Percentiles rank a stretch among this genome's conserved stretches.
Evolutionary conservation across 2,329 filamentous ascomycete species (phyloP).

Genomic region (Talaromyces sp.): DNA sequence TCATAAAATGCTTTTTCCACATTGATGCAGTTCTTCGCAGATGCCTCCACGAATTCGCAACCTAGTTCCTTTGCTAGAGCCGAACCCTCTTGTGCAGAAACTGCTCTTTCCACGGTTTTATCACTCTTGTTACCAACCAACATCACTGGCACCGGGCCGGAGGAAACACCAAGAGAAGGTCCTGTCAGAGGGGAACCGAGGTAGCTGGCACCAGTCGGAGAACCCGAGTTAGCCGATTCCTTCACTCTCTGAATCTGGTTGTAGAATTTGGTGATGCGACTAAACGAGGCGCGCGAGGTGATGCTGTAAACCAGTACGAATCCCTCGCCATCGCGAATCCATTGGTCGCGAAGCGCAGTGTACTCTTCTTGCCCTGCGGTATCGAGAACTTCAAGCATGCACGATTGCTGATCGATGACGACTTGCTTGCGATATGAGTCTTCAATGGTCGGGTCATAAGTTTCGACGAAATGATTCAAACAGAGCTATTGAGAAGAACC

Average conservation of each 20-base stretch:
- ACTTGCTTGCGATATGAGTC: slow-evolving; percentile 68
- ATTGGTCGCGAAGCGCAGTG: slow-evolving; percentile 92
- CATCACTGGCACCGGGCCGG: slow-evolving; percentile 84
- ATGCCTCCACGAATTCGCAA: slow-evolving; percentile 95
- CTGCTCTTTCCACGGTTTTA: slow-evolving; percentile 89
- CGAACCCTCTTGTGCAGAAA: slow-evolving; percentile 93
- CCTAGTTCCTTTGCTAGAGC: slow-evolving; percentile 86
- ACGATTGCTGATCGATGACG: slow-evolving; percentile 85
- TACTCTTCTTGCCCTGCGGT: slow-evolving; percentile 99
- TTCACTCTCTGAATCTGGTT: slow-evolving; percentile 97
- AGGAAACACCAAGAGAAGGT: slow-evolving; percentile 43
- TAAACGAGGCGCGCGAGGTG: slow-evolving; percentile 91
- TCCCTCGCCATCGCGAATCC: slow-evolving; percentile 96
- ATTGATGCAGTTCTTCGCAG: slow-evolving; percentile 96
- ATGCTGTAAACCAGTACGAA: slow-evolving; percentile 99
- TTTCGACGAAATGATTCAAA: slow-evolving; percentile 97
- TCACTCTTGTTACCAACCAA: slow-evolving; percentile 98
- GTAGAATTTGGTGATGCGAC: slow-evolving; percentile 91
- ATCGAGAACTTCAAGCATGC: slow-evolving; percentile 93
- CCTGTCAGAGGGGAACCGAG: slow-evolving; percentile 48
- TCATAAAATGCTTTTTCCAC: slow-evolving; percentile 99
- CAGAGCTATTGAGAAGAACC: slow-evolving; percentile 62
- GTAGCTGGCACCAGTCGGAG: slow-evolving; percentile 51
- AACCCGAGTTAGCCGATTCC: slow-evolving; percentile 65
- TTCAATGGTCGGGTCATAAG: slow-evolving; percentile 68